These are phyloP conservation scores for Forsythia suspensa DNA, from an alignment of 257 asterid genomes.

Conservation along the genomic window DNA sequence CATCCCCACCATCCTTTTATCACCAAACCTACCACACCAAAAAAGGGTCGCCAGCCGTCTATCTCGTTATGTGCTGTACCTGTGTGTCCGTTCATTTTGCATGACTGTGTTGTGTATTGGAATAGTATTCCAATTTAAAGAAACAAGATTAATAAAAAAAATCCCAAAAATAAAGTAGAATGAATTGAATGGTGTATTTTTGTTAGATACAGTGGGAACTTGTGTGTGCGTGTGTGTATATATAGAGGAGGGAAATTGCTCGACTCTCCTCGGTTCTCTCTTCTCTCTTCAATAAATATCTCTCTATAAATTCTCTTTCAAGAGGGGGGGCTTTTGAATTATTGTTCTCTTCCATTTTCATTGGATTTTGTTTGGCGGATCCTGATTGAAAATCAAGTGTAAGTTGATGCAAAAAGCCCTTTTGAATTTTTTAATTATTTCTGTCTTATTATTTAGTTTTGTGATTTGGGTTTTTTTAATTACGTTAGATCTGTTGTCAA, in stretches of 20 bases:
- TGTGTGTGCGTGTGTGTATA: too few species aligned
- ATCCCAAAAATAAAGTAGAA: neutral
- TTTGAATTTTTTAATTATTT: neutral
- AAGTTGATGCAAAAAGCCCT: neutral
- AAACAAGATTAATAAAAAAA: too few species aligned
- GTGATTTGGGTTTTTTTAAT: neutral
- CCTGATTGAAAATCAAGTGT: neutral
- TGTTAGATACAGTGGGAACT: too few species aligned
- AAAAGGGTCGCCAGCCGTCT: neutral
- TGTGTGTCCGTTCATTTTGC: too few species aligned
- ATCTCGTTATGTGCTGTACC: neutral
- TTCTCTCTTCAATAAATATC: neutral
- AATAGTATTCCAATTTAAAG: neutral
- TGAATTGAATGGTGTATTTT: neutral
- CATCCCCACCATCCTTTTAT: too few species aligned
- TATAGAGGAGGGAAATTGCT: neutral
- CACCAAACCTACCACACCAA: neutral
- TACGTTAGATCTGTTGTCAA: neutral
- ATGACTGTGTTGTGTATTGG: neutral
- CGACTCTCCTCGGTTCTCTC: neutral
- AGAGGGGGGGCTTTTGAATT: neutral
- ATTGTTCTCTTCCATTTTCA: neutral
- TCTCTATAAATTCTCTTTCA: neutral
- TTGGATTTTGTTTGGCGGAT: neutral
- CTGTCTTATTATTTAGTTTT: neutral